A percentile compares a stretch with the other conserved stretches of the same genome.
Conservation (phyloP, 1,284 basidiomycete genomes). For the Cystobasidiaceae sp. region DNA sequence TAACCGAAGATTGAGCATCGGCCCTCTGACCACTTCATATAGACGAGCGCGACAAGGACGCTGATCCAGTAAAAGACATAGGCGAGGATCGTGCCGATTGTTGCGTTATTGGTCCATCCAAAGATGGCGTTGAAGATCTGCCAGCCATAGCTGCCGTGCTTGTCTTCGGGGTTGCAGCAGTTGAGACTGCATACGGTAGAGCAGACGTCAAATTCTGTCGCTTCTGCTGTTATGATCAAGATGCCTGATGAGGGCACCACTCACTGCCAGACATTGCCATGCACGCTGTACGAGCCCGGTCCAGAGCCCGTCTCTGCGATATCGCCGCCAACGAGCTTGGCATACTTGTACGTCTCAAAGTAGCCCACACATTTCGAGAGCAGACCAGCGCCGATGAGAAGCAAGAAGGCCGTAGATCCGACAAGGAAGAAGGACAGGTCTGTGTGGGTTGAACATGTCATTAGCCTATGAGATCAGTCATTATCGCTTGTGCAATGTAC, state of each 20-base stretch:
- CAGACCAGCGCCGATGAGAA: slow-evolving; percentile 85
- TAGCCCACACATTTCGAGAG: slow-evolving; percentile 66
- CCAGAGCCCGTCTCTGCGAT: slow-evolving; percentile 66
- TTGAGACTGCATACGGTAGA: slow-evolving; percentile 50
- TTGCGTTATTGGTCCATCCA: slow-evolving; percentile 48
- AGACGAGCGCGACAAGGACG: slow-evolving; percentile 59
- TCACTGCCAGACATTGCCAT: slow-evolving; percentile 73
- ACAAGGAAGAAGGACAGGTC: slow-evolving; percentile 75
- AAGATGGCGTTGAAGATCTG: slow-evolving; percentile 67
- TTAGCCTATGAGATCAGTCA: background rate
- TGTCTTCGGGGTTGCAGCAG: slow-evolving; percentile 69
- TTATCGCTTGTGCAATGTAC: slow-evolving; percentile 41
- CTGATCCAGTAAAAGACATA: slow-evolving; percentile 74
- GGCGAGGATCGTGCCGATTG: slow-evolving; percentile 60
- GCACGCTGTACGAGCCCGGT: slow-evolving; percentile 60
- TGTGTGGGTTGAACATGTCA: slow-evolving; percentile 40
- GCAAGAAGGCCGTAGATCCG: slow-evolving; percentile 78
- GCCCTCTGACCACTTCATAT: slow-evolving; percentile 62
- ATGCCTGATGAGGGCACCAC: background rate
- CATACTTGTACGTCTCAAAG: slow-evolving; percentile 65
- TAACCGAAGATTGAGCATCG: slow-evolving; percentile 47
- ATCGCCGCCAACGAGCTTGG: background rate
- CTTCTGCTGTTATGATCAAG: slow-evolving; percentile 3
- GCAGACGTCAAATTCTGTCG: background rate
- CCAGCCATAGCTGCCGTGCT: slow-evolving; percentile 58